Conservation (phyloP, 176 grass and related monocot genomes). For the Aegilops longissima region DNA sequence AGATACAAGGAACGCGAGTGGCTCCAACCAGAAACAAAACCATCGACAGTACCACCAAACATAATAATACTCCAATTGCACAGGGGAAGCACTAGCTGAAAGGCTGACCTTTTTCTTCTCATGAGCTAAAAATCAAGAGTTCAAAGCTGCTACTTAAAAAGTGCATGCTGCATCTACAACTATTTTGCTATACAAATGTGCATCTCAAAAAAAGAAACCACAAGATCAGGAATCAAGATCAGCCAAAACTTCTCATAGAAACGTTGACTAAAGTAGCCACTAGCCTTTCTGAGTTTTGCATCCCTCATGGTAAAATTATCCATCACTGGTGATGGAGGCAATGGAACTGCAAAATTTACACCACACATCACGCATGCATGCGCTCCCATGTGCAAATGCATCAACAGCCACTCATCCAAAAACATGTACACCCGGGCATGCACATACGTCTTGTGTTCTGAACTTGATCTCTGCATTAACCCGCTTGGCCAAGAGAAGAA, state of each 20-base stretch:
- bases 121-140: not conserved
- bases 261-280: not conserved
- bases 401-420: not conserved
- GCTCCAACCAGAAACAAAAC: no score
- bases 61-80: no score
- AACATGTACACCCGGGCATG: not conserved
- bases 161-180: not conserved
- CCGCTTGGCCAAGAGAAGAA: not conserved
- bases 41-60: no score
- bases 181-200: conserved; percentile 1
- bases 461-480: conserved; percentile 11
- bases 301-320: not conserved
- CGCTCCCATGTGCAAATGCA: not conserved
- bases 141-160: not conserved
- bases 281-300: not conserved
- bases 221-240: not conserved
- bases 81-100: no score
- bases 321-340: conserved; percentile 3
- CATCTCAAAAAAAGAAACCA: not conserved
- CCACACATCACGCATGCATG: not conserved
- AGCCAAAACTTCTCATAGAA: conserved; percentile 12
- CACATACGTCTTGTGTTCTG: not conserved
- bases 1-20: no score
- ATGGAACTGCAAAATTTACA: conserved; percentile 30
- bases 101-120: not conserved